These are phyloP conservation scores for Halenospora varia DNA, from an alignment of 495 filamentous ascomycete genomes.

Conservation along the genomic window DNA sequence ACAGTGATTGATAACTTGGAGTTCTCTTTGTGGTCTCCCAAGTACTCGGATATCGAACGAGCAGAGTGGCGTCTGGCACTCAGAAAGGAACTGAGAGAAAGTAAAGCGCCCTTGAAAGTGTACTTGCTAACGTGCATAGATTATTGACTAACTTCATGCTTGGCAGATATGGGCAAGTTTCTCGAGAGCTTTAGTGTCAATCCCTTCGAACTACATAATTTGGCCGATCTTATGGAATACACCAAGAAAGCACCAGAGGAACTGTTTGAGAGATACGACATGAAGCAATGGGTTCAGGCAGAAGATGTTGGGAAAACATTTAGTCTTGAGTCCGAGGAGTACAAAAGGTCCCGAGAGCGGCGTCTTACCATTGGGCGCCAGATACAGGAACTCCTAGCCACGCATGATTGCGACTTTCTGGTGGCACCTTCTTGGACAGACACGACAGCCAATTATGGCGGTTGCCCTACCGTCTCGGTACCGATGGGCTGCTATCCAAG, in stretches of 20 bases:
- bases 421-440: not conserved
- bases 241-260: not conserved
- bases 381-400: not conserved
- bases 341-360: not conserved
- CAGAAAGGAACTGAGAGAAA: too few relatives aligned
- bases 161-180: not conserved
- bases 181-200: not conserved
- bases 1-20: not conserved
- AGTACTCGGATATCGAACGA: not conserved
- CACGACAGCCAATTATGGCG: not conserved
- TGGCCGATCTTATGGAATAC: not conserved
- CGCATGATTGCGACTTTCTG: not conserved
- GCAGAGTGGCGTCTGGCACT: too few relatives aligned
- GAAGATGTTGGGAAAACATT: not conserved
- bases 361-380: not conserved
- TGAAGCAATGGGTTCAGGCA: not conserved
- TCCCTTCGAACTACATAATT: not conserved
- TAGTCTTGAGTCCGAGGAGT: not conserved
- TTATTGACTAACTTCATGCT: not conserved
- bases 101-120: not conserved
- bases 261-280: not conserved
- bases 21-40: not conserved
- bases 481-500: not conserved
- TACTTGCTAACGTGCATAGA: not conserved
- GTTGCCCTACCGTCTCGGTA: not conserved